phyloP scores from a whole-genome alignment of 108 stramenopile species.

The Cyclostephanos tholiformis region DNA sequence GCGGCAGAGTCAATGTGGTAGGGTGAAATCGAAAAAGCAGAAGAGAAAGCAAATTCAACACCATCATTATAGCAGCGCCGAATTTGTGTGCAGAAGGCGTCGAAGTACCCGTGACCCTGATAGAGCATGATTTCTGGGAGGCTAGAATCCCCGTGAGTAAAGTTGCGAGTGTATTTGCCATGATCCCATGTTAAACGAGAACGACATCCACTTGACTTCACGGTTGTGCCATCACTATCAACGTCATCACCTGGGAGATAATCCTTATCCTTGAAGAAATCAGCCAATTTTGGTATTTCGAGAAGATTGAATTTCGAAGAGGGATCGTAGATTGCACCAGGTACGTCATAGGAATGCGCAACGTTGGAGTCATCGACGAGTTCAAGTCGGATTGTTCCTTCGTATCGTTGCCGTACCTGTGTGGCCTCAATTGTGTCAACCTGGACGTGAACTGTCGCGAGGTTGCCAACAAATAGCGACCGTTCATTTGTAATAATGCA shows the following conservation, averaged over 20 bases:
- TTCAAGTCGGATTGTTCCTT: neutral
- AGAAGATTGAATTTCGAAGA: neutral
- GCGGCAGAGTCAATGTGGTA: neutral
- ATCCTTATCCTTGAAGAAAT: neutral
- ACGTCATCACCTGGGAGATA: neutral
- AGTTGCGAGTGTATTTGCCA: neutral
- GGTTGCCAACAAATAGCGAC: neutral
- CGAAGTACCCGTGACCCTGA: neutral
- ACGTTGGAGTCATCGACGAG: neutral
- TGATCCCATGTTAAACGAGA: neutral
- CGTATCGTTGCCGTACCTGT: neutral
- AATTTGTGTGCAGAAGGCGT: conserved; percentile 2
- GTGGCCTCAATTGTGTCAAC: neutral
- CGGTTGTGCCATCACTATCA: neutral
- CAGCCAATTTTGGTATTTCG: neutral
- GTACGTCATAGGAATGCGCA: neutral
- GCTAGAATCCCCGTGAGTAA: neutral
- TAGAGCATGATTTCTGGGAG: neutral
- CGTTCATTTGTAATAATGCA: neutral
- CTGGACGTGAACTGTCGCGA: neutral
- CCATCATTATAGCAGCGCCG: neutral
- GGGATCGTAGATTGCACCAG: neutral
- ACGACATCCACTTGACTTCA: neutral
- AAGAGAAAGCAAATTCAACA: neutral
- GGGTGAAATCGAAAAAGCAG: no score